Percentiles rank a stretch among this genome's conserved stretches.
These are phyloP conservation scores for Mortierella alpina DNA, from an alignment of 192 early-diverging fungal genomes.

Conservation along the genomic window DNA sequence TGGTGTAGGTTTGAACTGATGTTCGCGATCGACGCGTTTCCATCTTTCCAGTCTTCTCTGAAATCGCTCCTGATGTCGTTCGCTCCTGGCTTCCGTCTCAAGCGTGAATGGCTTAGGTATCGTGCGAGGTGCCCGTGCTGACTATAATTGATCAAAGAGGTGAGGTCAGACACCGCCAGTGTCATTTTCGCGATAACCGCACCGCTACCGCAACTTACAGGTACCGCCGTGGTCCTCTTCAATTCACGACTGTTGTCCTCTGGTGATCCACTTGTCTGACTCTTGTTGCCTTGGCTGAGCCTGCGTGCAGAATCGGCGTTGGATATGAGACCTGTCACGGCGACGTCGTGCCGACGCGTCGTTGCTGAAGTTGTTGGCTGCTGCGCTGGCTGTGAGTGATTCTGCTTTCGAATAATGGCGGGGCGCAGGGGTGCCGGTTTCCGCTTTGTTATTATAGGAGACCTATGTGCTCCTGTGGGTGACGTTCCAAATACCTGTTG, in stretches of 20 bases:
- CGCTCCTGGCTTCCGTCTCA: conserved; percentile 56
- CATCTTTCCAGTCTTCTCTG: conserved; percentile 54
- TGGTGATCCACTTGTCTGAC: not conserved
- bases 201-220: no score
- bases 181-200: no score
- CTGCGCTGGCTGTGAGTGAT: not conserved
- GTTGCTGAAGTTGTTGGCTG: not conserved
- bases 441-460: conserved; percentile 11
- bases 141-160: not conserved
- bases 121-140: conserved; percentile 33
- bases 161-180: not conserved
- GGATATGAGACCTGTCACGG: conserved; percentile 12
- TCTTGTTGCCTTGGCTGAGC: conserved; percentile 21
- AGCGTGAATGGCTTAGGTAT: conserved; percentile 67
- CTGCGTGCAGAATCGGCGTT: conserved; percentile 34
- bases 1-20: conserved; percentile 63
- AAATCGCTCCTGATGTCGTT: conserved; percentile 52
- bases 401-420: not conserved
- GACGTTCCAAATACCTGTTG: conserved; percentile 18
- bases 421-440: conserved; percentile 19
- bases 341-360: conserved; percentile 1
- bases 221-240: not conserved
- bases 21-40: conserved; percentile 40
- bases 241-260: not conserved
- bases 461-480: conserved; percentile 2